Base-by-base conservation (phyloP, 352 stramenopile species). In the Pilasporangium apinafurcum region DNA sequence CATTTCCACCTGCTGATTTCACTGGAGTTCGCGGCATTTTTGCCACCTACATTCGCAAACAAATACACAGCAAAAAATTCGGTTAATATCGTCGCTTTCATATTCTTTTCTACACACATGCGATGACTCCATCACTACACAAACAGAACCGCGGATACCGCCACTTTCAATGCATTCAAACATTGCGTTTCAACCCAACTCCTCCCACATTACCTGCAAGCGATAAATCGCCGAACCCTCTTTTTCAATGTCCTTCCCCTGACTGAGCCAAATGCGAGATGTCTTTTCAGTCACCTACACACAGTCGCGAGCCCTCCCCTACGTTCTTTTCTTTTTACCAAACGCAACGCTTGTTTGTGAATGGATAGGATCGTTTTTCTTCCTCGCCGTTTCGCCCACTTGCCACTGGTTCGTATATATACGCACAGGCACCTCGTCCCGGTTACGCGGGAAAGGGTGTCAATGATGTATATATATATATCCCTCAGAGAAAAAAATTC, bases 201-300 rank as follows among this genome's bases (percentile, higher is more conserved):
- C n/a, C n/a, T n/a, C n/a, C n/a, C n/a, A n/a, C n/a, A 4, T 37
- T 36, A 17, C 32, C 32, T 16, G 5, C 32, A 37, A 45, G 36
- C 45, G 22, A 37, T 46, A 37, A 46, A 40, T 47, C 45, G 25
- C 27, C 18, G 4, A 29, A 44, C 14, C 35, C 37, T 9, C 34
- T 36, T 46, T 53, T 45, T 30, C 45, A 27, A 53, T 59, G 33
- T 48, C 48, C 38, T 51, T 62, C 41, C 50, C 42, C 56, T 60
- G 34, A 63, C 37, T 27, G 27, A 22, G n/a, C 18, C 35, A 24
- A 17, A 17, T 18, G 25, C n/a, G 22, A n/a, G 21, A 65, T 68
- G 64, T 34, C 64, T 46, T 50, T 65, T 66, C 43, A 34, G 48
- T 71, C 65, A 76, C 65, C 65, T 77, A 77, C 37, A 60, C 65